Evolutionary conservation across 1,284 basidiomycete genomes (phyloP), one percentile per base, ranked within the genome.

Genomic region (Ustilago esculenta): DNA sequence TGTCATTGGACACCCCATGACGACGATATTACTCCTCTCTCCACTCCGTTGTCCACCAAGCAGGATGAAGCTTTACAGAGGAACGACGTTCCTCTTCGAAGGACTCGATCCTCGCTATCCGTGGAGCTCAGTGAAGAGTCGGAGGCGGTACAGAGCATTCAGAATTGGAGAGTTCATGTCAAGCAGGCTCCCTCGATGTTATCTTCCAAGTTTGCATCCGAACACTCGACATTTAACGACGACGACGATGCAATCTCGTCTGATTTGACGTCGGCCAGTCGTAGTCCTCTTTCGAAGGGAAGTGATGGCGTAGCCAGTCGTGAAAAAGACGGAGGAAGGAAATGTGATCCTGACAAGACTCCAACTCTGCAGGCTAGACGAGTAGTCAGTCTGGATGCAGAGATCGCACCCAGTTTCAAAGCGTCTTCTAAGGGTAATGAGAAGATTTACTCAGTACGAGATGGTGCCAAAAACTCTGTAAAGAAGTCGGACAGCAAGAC

Each of bases 221-320:
- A 7, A 12, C 27, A 7, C 7, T 29, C 27, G 27, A n/a, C n/a
- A n/a, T n/a, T n/a, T n/a, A n/a, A n/a, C n/a, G n/a, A n/a, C n/a
- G n/a, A n/a, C n/a, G n/a, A n/a, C n/a, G n/a, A n/a, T n/a, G n/a
- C n/a, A n/a, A 25, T 47, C 6, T 27, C 29, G 20, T 47, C 50
- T 10, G 36, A 63, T 20, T 34, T 69, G 39, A 69, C 66, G n/a
- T 58, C 53, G 14, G 40, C 64, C 24, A 63, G 59, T 25, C 39
- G 66, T 9, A 68, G 59, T 33, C 65, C 58, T 20, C 18, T 55
- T 17, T 57, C 59, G 25, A 57, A 44, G 41, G 46, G 34, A 2
- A 57, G 37, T 10, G 37, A 12, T 9, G 9, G 24, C 5, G n/a
- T n/a, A n/a, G n/a, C n/a, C n/a, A 56, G 44, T 23, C 24, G n/a